Evolutionary conservation across 1,139 yeast genomes (phyloP).

Genomic region (Meyerozyma athensensis): DNA sequence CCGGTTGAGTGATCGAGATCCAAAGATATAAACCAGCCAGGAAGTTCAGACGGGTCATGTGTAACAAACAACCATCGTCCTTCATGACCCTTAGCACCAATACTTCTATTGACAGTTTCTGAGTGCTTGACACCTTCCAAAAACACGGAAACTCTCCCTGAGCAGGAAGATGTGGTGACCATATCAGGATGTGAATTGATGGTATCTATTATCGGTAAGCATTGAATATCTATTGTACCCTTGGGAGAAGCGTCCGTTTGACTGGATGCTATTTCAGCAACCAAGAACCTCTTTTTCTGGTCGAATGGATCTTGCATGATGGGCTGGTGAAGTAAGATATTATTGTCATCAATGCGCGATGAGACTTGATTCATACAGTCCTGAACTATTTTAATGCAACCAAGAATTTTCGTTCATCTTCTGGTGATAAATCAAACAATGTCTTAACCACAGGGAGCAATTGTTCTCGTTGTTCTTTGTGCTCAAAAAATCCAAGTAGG

Average conservation of each 20-base stretch:
- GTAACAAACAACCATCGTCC: conserved; percentile 85
- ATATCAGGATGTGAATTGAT: conserved; percentile 60
- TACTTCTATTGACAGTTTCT: conserved; percentile 27
- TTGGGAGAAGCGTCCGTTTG: conserved; percentile 72
- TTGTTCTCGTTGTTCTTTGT: conserved; percentile 82
- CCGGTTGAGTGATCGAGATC: conserved; percentile 19
- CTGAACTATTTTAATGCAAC: conserved; percentile 46
- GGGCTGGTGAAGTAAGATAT: too few relatives aligned
- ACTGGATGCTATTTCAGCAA: conserved; percentile 48
- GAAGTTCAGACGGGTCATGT: conserved; percentile 52
- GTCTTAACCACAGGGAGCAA: conserved; percentile 82
- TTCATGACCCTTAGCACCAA: conserved; percentile 83
- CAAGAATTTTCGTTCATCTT: conserved; percentile 69
- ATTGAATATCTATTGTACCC: conserved; percentile 69
- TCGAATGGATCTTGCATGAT: conserved; percentile 52
- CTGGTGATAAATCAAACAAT: conserved; percentile 59
- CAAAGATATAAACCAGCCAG: conserved; percentile 44
- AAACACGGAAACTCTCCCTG: conserved; percentile 81
- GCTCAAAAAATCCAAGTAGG: conserved; percentile 81
- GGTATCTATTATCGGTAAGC: conserved; percentile 64
- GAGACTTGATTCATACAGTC: background rate
- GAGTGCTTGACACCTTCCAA: conserved; percentile 53
- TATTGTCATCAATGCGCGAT: too few relatives aligned
- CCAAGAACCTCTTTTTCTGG: conserved; percentile 60
- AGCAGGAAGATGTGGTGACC: conserved; percentile 86